Percentiles rank a stretch among this genome's conserved stretches.
Conservation (phyloP, 192 early-diverging fungal species). For the Podila epigama region DNA sequence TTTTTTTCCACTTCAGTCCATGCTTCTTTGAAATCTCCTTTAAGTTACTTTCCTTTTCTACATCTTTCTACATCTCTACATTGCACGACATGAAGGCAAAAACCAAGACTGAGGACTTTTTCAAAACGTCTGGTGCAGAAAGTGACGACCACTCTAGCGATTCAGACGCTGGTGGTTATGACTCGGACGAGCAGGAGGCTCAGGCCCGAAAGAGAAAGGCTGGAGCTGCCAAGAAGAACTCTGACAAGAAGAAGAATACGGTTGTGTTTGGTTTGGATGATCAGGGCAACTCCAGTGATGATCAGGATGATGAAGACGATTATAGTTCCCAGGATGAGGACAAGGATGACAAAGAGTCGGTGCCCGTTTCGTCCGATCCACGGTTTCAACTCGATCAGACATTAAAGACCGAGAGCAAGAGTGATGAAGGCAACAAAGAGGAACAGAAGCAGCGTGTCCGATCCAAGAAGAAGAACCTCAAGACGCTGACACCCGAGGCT, state of each 20-base stretch:
- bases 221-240: neutral
- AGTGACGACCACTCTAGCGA: conserved; percentile 14
- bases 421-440: neutral
- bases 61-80: neutral
- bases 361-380: neutral
- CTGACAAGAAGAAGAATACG: conserved; percentile 8
- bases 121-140: conserved; percentile 31
- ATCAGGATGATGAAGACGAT: conserved; percentile 27
- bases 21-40: neutral
- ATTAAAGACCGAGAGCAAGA: neutral
- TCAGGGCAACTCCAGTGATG: neutral
- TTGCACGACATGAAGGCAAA: conserved; percentile 18
- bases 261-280: conserved; percentile 37
- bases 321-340: conserved; percentile 24
- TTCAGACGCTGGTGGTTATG: conserved; percentile 23
- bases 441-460: conserved; percentile 10
- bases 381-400: neutral
- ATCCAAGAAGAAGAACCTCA: conserved; percentile 56
- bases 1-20: neutral
- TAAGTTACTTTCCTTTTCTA: neutral
- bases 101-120: conserved; percentile 32
- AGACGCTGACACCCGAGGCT: conserved; percentile 66
- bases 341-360: conserved; percentile 24
- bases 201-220: neutral
- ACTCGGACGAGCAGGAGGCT: conserved; percentile 30